Base-by-base conservation (phyloP, 305 asterid species). In the Striga hermonthica region DNA sequence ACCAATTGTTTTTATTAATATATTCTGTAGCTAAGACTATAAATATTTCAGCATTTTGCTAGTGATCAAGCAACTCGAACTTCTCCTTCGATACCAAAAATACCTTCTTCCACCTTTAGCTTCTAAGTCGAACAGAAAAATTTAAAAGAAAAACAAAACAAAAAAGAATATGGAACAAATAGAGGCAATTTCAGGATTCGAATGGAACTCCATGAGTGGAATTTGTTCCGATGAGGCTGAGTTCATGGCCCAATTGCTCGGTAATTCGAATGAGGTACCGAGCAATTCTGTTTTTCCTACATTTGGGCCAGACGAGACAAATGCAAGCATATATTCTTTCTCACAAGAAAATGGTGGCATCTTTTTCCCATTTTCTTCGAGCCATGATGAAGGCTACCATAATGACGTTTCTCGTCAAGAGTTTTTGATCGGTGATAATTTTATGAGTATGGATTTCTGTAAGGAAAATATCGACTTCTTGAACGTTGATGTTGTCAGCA, bases 221-320 rank as follows among this genome's bases (percentile, higher is more conserved):
- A 72, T 79, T 74, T 73, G 71, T 43, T 73, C 67, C 0, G 86
- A 77, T 34, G 90, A 84, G 74, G 81, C 79, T 1, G 86, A 81
- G 44, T 83, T 86, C 74, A 82, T 83, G 93, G 66, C 84, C 0
- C 79, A 80, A 7, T 57, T 81, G 66, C 77, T 86, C 12, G 78
- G 74, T 35, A 83, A 78, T 45, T 66, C 72, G 7, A 75, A 70
- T 40, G 84, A 76, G 66, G 28, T 38, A 3, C 54, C 35, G 12
- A 52, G 40, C 35, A 9, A 47, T 66, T 50, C 73, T 4, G 43
- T 60, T 58, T 60, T 45, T 38, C 16, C 56, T 11, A 55, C 69
- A 6, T 61, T 49, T 36, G 68, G 67, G 69, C 55, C 59, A 15
- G 74, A 64, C 39, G 75, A 65, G 16, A 69, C 69, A 3, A 58